Percentiles rank a stretch among this genome's conserved stretches.
phyloP scores from a whole-genome alignment of 495 filamentous ascomycete species.

The Xylaria palmicola region DNA sequence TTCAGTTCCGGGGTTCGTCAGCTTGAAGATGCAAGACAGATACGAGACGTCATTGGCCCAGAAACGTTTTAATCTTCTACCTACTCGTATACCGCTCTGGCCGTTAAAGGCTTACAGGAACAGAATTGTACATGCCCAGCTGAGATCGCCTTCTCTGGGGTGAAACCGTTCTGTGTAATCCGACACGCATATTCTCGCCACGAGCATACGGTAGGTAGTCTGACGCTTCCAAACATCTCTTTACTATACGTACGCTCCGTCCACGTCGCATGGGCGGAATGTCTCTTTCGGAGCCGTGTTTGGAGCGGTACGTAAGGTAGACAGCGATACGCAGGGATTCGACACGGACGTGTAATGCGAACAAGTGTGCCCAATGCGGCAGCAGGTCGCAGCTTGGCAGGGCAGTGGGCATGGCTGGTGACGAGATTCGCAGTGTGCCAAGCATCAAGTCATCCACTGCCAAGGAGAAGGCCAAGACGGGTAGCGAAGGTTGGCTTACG shows the following conservation, averaged over 20 bases:
- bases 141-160: no score
- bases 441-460: neutral
- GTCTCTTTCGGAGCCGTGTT: no score
- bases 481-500: constrained; percentile 5
- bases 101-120: no score
- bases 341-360: neutral
- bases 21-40: neutral
- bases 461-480: constrained; percentile 8
- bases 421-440: constrained; percentile 1
- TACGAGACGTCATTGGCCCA: neutral
- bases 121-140: no score
- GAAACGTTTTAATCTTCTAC: neutral
- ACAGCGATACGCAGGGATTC: no score
- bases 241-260: no score
- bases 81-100: neutral
- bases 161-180: no score
- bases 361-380: neutral
- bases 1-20: neutral
- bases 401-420: neutral
- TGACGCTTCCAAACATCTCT: no score
- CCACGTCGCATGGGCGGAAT: no score
- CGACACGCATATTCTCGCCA: no score
- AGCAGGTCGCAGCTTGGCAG: neutral
- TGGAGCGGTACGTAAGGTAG: no score
- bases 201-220: no score